These are phyloP conservation scores for Pseudomonodictys pantanalensis DNA, from an alignment of 495 filamentous ascomycete species.

Conservation along the genomic window DNA sequence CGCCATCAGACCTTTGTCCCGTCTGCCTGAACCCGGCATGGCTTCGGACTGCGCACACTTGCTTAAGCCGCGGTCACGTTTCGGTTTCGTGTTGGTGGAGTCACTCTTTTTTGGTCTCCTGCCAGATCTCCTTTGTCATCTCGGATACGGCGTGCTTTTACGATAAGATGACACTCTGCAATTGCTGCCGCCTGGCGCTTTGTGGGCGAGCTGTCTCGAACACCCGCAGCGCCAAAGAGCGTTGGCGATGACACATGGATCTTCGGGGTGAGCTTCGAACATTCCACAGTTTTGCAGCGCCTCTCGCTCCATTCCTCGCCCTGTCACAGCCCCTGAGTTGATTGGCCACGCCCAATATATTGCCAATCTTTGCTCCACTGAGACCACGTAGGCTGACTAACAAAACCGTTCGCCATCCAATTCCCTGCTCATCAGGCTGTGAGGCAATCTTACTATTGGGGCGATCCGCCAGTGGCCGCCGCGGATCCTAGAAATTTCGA, in stretches of 20 bases:
- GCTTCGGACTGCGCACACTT: not conserved
- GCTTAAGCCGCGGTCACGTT: slow-evolving; percentile 27
- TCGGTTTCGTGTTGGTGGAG: slow-evolving; percentile 31
- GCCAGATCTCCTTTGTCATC: slow-evolving; percentile 7
- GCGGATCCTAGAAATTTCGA: slow-evolving; percentile 22
- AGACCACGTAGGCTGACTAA: slow-evolving; percentile 6
- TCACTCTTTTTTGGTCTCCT: slow-evolving; percentile 9
- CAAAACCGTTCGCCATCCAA: not conserved
- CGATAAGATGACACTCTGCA: not conserved
- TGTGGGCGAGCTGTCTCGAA: slow-evolving; percentile 27
- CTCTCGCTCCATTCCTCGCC: not conserved
- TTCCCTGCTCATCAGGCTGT: not conserved
- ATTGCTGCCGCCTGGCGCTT: slow-evolving; percentile 3
- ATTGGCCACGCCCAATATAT: slow-evolving; percentile 19
- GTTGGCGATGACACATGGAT: slow-evolving; percentile 24
- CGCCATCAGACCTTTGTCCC: slow-evolving; percentile 17
- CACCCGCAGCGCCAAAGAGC: slow-evolving; percentile 15
- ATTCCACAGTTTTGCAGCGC: too few relatives aligned
- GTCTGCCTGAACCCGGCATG: slow-evolving; percentile 10
- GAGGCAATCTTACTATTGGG: not conserved
- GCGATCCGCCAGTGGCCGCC: slow-evolving; percentile 15
- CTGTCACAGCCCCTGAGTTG: not conserved
- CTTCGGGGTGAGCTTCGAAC: too few relatives aligned
- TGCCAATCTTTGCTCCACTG: slow-evolving; percentile 12
- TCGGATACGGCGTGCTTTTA: not conserved